These are phyloP conservation scores for Diversispora eburnea DNA, from an alignment of 192 early-diverging fungal species.

Conservation along the genomic window DNA sequence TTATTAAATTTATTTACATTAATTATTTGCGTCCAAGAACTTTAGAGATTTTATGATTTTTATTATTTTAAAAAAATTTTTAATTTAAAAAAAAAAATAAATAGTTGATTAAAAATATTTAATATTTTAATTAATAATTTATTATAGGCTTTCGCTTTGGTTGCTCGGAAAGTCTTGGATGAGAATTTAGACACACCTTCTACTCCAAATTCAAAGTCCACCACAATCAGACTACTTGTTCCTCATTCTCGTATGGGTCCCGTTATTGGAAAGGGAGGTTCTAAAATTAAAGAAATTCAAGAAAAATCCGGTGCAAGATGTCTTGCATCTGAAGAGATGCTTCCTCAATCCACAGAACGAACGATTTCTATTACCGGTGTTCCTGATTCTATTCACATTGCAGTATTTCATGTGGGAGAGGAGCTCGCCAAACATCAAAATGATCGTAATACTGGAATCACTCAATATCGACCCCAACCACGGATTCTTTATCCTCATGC, in stretches of 20 bases:
- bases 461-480: constrained; percentile 68
- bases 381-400: constrained; percentile 79
- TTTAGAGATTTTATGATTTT: no score
- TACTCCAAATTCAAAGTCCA: constrained; percentile 44
- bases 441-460: constrained; percentile 59
- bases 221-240: constrained; percentile 81
- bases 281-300: constrained; percentile 91
- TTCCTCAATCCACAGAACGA: constrained; percentile 90
- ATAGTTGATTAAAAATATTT: background rate
- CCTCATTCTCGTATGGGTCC: constrained; percentile 83
- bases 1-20: no score
- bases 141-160: constrained; percentile 68
- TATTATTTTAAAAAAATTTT: no score
- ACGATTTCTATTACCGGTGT: constrained; percentile 80
- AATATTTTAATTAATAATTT: background rate
- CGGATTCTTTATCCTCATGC: constrained; percentile 35
- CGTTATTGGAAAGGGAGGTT: constrained; percentile 85
- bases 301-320: constrained; percentile 80
- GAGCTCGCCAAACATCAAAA: constrained; percentile 65
- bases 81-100: no score
- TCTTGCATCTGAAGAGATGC: constrained; percentile 79
- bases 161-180: constrained; percentile 69
- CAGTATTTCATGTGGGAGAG: constrained; percentile 77
- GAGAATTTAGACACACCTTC: constrained; percentile 57
- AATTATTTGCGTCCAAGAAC: no score